A percentile compares a stretch with the other conserved stretches of the same genome.
These are phyloP conservation scores for Penicillium sp. DNA, from an alignment of 2,329 filamentous ascomycete genomes.

Conservation along the genomic window DNA sequence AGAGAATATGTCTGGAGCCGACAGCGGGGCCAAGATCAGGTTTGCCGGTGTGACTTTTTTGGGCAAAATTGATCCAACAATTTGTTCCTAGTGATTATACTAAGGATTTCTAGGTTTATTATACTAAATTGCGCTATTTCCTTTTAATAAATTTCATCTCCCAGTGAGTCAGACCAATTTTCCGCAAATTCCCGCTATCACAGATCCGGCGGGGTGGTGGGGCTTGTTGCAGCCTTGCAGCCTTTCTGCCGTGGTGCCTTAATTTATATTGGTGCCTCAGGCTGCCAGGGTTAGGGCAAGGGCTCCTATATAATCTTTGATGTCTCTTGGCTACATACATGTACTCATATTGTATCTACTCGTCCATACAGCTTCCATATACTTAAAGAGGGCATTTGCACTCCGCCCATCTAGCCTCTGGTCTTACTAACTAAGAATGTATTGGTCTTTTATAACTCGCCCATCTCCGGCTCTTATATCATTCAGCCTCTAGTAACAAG, in stretches of 20 bases:
- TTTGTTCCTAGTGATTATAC: not conserved
- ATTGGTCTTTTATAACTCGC: too few species aligned
- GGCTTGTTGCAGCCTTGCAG: not conserved
- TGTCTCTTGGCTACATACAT: too few species aligned
- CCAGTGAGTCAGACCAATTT: slow-evolving; percentile 3
- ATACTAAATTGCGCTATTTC: not conserved
- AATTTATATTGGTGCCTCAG: not conserved
- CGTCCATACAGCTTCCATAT: too few species aligned
- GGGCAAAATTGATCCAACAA: not conserved
- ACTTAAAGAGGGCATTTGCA: too few species aligned
- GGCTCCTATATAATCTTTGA: not conserved
- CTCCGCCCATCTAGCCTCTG: too few species aligned
- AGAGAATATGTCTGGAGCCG: slow-evolving; percentile 9
- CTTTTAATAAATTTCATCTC: not conserved
- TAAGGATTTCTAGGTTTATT: not conserved
- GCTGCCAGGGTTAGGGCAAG: slow-evolving; percentile 5
- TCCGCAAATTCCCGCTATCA: not conserved
- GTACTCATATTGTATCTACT: too few species aligned
- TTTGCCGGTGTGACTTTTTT: slow-evolving; percentile 6
- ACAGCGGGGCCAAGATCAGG: slow-evolving; percentile 10
- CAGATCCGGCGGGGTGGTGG: slow-evolving; percentile 10
- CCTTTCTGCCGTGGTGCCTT: not conserved
- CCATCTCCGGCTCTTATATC: too few species aligned
- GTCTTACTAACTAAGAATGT: too few species aligned
- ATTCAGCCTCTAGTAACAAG: too few species aligned